Evolutionary conservation across 2,329 filamentous ascomycete species (phyloP), one percentile per base, ranked within the genome.

Genomic region (Curvularia sp.): DNA sequence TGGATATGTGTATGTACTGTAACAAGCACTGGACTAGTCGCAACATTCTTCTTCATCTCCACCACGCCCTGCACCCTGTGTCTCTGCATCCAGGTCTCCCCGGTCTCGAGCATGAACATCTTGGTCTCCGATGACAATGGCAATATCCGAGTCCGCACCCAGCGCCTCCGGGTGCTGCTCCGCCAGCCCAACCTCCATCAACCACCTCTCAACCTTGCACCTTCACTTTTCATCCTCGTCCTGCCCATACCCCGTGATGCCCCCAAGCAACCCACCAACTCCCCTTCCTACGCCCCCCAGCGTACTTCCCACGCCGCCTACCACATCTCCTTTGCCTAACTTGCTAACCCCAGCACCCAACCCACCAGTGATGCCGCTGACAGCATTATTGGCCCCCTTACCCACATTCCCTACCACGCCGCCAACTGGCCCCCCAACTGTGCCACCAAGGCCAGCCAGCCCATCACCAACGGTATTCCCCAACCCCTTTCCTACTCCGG

Each of bases 281-380:
- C 76, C 76, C 42, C 67, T 72, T 1, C 70, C 67, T 0, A 81
- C 78, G 24, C 79, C 79, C 13, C 78, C 78, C 18, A 79, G 68
- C 5, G 76, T 79, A 12, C 74, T 77, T 6, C 77, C 76, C 6
- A 81, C 61, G 2, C 78, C 79, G 2, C 80, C 80, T 24, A 81
- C 68, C 1, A 82, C 66, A 65, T 82, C 78, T 0, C 80, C 80
- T 47, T 77, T 78, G 0, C 80, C 79, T 1, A 82, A 52, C 61
- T 80, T 80, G 2, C 75, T 77, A 5, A 82, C 77, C 1, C 79
- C 79, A n/a, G 79, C 78, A 4, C 80, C 80, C 2, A 82, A 49
- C 3, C 80, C 80, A 4, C 75, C 71, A 1, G 78, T 79, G 24
- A 80, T 71, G 2, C 78, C 78, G 5, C 70, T 68, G 1, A 80